Conservation (phyloP, 805 yeast genomes). For the Debaryomyces maramus region DNA sequence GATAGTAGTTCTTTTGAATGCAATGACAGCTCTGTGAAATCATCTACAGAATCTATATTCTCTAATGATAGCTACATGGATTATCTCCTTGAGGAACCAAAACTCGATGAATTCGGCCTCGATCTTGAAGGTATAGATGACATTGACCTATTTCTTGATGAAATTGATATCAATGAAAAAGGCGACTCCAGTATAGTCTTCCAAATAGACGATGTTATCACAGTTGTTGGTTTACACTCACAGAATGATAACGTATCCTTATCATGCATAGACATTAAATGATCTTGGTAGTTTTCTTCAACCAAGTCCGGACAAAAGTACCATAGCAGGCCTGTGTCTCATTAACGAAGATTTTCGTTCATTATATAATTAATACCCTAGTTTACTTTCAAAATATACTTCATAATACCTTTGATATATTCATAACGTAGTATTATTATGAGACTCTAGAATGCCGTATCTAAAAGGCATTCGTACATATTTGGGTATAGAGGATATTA, state of each 20-base stretch:
- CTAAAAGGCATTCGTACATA: too few species aligned
- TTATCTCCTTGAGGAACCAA: background rate
- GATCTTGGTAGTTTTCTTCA: too few species aligned
- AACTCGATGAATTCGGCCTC: slow-evolving; percentile 2
- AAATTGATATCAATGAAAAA: slow-evolving; percentile 16
- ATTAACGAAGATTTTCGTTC: too few species aligned
- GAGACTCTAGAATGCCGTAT: too few species aligned
- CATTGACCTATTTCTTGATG: slow-evolving; percentile 20
- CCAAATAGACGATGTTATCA: slow-evolving; percentile 25
- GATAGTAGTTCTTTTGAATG: slow-evolving; percentile 21
- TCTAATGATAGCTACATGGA: slow-evolving; percentile 5
- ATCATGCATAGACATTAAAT: background rate
- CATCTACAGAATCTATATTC: slow-evolving; percentile 19
- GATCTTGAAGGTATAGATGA: slow-evolving; percentile 6
- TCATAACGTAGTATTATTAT: too few species aligned
- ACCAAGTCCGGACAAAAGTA: too few species aligned
- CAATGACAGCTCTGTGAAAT: slow-evolving; percentile 15
- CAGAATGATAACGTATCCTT: background rate
- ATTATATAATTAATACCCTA: too few species aligned
- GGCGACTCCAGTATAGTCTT: slow-evolving; percentile 19
- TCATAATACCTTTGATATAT: too few species aligned
- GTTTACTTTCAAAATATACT: too few species aligned
- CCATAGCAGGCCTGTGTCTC: too few species aligned
- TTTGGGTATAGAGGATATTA: too few species aligned
- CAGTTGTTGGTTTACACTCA: slow-evolving; percentile 15